phyloP scores from a whole-genome alignment of 192 early-diverging fungal genomes.

The Pilaira anomala region DNA sequence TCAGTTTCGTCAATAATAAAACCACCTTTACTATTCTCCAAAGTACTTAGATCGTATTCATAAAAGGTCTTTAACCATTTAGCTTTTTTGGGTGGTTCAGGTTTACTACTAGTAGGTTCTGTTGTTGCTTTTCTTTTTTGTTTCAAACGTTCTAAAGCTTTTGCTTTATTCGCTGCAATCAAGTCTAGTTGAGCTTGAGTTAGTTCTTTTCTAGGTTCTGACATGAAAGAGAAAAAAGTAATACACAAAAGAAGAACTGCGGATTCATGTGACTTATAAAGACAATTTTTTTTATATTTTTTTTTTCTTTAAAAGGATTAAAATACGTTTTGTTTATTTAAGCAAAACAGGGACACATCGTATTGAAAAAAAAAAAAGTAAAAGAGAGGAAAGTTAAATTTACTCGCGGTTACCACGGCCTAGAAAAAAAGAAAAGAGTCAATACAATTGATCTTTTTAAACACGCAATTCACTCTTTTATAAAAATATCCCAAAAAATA shows the following conservation, averaged over 20 bases:
- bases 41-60: slow-evolving; percentile 86
- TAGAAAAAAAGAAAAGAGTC: background rate
- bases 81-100: slow-evolving; percentile 14
- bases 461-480: background rate
- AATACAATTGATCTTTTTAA: background rate
- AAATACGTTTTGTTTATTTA: background rate
- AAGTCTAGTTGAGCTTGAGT: slow-evolving; percentile 43
- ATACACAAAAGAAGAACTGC: background rate
- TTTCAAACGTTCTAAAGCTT: slow-evolving; percentile 41
- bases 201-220: slow-evolving; percentile 15
- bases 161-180: slow-evolving; percentile 47
- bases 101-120: background rate
- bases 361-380: background rate
- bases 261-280: background rate
- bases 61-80: slow-evolving; percentile 36
- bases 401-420: slow-evolving; percentile 30
- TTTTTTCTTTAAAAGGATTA: background rate
- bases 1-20: slow-evolving; percentile 68
- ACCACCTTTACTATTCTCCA: slow-evolving; percentile 85
- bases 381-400: slow-evolving; percentile 12
- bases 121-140: slow-evolving; percentile 5
- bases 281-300: background rate
- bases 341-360: background rate
- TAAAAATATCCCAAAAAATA: too few species aligned
- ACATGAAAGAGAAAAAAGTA: background rate